Evolutionary conservation across 257 asterid genomes (phyloP).

Genomic region (Schizonepeta tenuifolia): DNA sequence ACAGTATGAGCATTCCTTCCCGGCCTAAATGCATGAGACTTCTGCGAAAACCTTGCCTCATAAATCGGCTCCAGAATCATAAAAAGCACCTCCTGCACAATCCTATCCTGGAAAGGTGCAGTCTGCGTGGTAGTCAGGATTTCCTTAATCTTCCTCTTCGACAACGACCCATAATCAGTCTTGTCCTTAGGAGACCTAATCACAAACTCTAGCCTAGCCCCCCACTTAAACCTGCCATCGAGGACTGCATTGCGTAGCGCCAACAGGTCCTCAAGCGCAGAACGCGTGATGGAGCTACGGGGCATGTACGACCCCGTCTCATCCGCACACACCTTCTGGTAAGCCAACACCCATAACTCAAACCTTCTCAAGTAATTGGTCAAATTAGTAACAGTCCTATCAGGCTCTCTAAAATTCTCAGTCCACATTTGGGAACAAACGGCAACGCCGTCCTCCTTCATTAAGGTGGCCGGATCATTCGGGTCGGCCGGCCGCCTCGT

Average conservation of each 20-base stretch:
- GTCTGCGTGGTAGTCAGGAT: constrained; percentile 89
- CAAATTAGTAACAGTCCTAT: constrained; percentile 63
- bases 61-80: constrained; percentile 88
- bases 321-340: constrained; percentile 92
- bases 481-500: constrained; percentile 69
- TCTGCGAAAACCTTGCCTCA: constrained; percentile 87
- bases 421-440: constrained; percentile 88
- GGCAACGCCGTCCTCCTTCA: constrained; percentile 91
- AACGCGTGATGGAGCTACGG: constrained; percentile 68
- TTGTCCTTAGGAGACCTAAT: constrained; percentile 89
- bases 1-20: constrained; percentile 94
- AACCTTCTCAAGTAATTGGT: constrained; percentile 78
- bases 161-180: constrained; percentile 81
- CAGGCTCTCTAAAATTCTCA: constrained; percentile 73
- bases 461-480: constrained; percentile 83
- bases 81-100: constrained; percentile 85
- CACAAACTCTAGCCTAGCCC: constrained; percentile 87
- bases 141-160: constrained; percentile 86
- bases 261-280: constrained; percentile 83
- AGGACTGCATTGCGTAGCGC: constrained; percentile 84
- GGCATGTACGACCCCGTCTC: constrained; percentile 86
- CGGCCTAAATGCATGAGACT: constrained; percentile 92
- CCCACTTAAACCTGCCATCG: constrained; percentile 88
- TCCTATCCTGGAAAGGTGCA: constrained; percentile 80
- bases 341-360: constrained; percentile 96